Base-by-base conservation (phyloP, 1,284 basidiomycete species). In the Rhodotorula sp. region DNA sequence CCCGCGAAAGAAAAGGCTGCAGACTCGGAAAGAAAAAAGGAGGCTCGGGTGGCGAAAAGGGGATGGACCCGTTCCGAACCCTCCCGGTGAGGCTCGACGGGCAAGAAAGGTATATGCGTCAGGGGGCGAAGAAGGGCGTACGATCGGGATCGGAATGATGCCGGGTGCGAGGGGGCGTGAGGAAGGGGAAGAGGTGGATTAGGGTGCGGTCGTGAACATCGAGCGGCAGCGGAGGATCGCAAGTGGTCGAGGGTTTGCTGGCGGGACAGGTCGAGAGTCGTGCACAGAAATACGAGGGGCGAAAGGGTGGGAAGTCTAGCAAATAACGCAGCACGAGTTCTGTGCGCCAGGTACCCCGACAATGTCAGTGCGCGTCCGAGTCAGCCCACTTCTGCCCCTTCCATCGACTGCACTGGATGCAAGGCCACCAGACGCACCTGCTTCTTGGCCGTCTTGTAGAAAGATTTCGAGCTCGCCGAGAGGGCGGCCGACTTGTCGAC, bases 381-480 rank as follows among this genome's bases (percentile, higher is more conserved):
- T 21, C 4, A 10, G 21, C 47, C 19, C 15, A 61, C 23, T 3
- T 23, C 0, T 21, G 31, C 16, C 38, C 16, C 1, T 16, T 1
- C 28, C 7, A 34, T 23, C 38, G 38, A 38, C 12, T 38, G 38
- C 38, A 38, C 38, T 38, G 14, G 2, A 5, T 15, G 52, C 12
- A 38, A 21, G 21, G 21, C 57, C 8, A 34, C 38, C 38, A 3
- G 21, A 52, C 66, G n/a, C 45, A 67, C 73, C 64, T 90, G 89
- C 89, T 93, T 93, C 86, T 92, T 93, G 4, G 91, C 90, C 7
- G 92, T 93, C 86, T 93, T 93, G 84, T 92, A 92, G 80, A 95
- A 95, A 87, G 80, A 80, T 76, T 78, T 78, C 21, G 72, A 74
- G 55, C 69, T 71, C 8, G 88, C 84, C 43, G 92, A 95, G 55